Base-by-base conservation (phyloP, 495 filamentous ascomycete species). In the Neurospora tetrasperma region DNA sequence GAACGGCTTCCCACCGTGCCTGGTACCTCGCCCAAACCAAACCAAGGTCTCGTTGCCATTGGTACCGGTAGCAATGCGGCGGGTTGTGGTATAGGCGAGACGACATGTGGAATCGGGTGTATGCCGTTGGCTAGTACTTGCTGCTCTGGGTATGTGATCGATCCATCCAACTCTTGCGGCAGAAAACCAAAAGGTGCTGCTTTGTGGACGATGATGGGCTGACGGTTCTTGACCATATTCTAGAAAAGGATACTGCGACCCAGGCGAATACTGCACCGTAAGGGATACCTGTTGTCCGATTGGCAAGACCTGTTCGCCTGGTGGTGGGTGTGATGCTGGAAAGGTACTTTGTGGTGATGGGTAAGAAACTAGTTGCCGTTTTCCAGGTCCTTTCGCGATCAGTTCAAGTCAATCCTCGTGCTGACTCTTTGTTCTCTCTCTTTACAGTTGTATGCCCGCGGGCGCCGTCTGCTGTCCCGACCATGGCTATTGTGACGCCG, bases 401-500 rank as follows among this genome's bases (percentile, higher is more conserved):
- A 16, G 6, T n/a, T n/a, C n/a, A 16, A 42, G 40, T 16, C 16
- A 0, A 6, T 16, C 5, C 42, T 5, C 39, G 12, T 23, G 18
- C 35, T 38, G n/a, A 23, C 69, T 16, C 18, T 10, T 9, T 0
- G 3, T 18, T n/a, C 20, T 18, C 20, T 71, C 14, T 12, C 23
- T 39, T 6, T 16, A 42, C 71, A 74, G 72, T 5, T 79, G 77
- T 70, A 79, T 79, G 71, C 77, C 77, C n/a, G 43, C 41, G 2
- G 54, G 44, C 40, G 73, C 39, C 31, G 74, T 75, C 39, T 79
- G 77, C 71, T 79, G 76, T 59, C 42, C 72, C n/a, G 48, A 44
- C 35, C 62, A 74, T 39, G 71, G 73, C 42, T 76, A 79, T 70
- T 77, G 77, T 71, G 69, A 77, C 27, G 73, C 73, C 38, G 73